phyloP scores from a whole-genome alignment of 2,329 filamentous ascomycete species.

The Aspergillus tubingensis region DNA sequence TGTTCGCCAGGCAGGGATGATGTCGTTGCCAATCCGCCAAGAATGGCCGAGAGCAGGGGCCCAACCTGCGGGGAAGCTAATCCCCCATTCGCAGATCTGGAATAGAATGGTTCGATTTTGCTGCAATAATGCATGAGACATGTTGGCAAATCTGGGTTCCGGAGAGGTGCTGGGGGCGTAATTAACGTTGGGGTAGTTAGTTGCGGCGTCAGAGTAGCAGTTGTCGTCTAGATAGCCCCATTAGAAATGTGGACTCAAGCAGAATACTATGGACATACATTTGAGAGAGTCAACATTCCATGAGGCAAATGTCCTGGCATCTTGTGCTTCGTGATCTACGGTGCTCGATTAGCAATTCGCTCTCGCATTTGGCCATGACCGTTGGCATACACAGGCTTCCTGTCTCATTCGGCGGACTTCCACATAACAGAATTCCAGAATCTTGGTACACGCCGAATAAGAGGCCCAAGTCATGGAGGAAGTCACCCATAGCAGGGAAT shows the following conservation, averaged over 20 bases:
- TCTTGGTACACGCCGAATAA: conserved; percentile 51
- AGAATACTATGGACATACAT: conserved; percentile 34
- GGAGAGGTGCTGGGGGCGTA: conserved; percentile 43
- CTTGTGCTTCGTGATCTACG: conserved; percentile 47
- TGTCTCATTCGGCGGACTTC: conserved; percentile 29
- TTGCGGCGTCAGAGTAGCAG: conserved; percentile 49
- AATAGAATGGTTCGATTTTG: conserved; percentile 50
- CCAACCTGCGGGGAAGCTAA: conserved; percentile 53
- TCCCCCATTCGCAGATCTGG: conserved; percentile 57
- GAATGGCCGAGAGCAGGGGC: conserved; percentile 50
- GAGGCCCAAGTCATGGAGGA: conserved; percentile 44
- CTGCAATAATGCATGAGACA: conserved; percentile 47
- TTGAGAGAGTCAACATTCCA: conserved; percentile 53
- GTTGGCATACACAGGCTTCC: conserved; percentile 40
- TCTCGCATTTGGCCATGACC: background rate
- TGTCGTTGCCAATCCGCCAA: conserved; percentile 58
- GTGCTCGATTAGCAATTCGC: background rate
- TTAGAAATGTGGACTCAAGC: background rate
- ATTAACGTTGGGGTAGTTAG: conserved; percentile 45
- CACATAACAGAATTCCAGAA: conserved; percentile 46
- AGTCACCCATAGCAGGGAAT: conserved; percentile 43
- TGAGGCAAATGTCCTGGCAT: conserved; percentile 39
- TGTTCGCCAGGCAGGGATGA: conserved; percentile 54
- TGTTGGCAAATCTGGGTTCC: conserved; percentile 48
- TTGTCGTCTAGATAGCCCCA: conserved; percentile 47